Conservation (phyloP, 805 yeast genomes). For the Zygotorulaspora florentina region DNA sequence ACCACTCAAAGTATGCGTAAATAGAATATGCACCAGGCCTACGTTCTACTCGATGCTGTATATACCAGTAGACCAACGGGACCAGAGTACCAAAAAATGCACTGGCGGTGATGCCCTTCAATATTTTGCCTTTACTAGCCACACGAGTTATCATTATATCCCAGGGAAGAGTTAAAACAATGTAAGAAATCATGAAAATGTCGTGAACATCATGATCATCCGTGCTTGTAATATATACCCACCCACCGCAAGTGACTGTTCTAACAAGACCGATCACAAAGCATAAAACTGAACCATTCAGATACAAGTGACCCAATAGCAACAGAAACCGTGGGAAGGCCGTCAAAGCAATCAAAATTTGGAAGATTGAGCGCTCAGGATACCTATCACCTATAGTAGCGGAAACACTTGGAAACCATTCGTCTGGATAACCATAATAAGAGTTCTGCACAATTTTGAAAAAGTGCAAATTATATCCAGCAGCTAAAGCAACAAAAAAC, state of each 20-base stretch:
- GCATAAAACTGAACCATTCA: conserved; percentile 29
- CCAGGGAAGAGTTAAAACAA: conserved; percentile 91
- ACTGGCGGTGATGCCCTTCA: conserved; percentile 49
- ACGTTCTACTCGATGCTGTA: conserved; percentile 86
- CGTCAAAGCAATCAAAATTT: conserved; percentile 84
- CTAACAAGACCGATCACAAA: conserved; percentile 66
- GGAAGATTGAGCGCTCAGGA: conserved; percentile 92
- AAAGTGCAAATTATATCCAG: conserved; percentile 77
- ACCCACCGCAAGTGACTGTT: conserved; percentile 95
- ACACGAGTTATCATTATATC: conserved; percentile 52
- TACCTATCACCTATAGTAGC: conserved; percentile 97
- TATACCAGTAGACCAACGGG: conserved; percentile 83
- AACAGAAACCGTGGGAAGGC: conserved; percentile 86
- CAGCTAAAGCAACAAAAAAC: conserved; percentile 65
- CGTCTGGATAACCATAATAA: conserved; percentile 88
- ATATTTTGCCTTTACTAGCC: conserved; percentile 43
- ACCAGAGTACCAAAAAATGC: conserved; percentile 68
- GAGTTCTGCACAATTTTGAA: conserved; percentile 85
- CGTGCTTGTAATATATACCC: conserved; percentile 96
- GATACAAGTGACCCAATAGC: conserved; percentile 42
- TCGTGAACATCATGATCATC: conserved; percentile 97
- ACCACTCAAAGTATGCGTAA: conserved; percentile 95
- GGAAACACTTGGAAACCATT: conserved; percentile 97
- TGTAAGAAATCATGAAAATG: conserved; percentile 88
- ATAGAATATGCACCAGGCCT: conserved; percentile 92